Evolutionary conservation across 176 grass and related monocot genomes (phyloP).

Genomic region (Triticum timopheevii): DNA sequence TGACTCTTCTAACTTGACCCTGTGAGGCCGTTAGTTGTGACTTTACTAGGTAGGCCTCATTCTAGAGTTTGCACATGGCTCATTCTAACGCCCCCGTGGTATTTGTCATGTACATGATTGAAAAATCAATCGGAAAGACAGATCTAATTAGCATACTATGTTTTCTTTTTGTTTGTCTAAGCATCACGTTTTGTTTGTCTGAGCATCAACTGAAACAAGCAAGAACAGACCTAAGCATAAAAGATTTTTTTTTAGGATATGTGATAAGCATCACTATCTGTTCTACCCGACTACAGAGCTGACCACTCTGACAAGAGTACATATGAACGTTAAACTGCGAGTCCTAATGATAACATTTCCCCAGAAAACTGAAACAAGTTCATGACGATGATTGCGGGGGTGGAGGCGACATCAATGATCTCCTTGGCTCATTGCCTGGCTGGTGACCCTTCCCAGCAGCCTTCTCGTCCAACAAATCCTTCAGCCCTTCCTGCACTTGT

Average conservation of each 20-base stretch:
- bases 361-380: neutral
- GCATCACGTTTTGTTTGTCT: too few relatives aligned
- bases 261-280: neutral
- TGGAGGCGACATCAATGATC: neutral
- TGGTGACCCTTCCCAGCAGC: neutral
- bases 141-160: too few relatives aligned
- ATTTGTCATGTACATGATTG: too few relatives aligned
- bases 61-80: too few relatives aligned
- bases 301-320: neutral
- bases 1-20: too few relatives aligned
- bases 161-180: too few relatives aligned
- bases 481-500: conserved; percentile 30
- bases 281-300: neutral
- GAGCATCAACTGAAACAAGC: neutral
- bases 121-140: too few relatives aligned
- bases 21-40: too few relatives aligned
- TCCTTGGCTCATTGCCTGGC: neutral
- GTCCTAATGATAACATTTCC: neutral
- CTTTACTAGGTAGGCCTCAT: too few relatives aligned
- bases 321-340: neutral
- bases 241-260: neutral
- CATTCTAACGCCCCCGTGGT: too few relatives aligned
- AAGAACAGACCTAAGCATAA: neutral
- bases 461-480: conserved; percentile 35
- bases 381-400: neutral